These are phyloP conservation scores for Ceratocystis eucalypticola DNA, from an alignment of 2,329 filamentous ascomycete species.

Conservation along the genomic window DNA sequence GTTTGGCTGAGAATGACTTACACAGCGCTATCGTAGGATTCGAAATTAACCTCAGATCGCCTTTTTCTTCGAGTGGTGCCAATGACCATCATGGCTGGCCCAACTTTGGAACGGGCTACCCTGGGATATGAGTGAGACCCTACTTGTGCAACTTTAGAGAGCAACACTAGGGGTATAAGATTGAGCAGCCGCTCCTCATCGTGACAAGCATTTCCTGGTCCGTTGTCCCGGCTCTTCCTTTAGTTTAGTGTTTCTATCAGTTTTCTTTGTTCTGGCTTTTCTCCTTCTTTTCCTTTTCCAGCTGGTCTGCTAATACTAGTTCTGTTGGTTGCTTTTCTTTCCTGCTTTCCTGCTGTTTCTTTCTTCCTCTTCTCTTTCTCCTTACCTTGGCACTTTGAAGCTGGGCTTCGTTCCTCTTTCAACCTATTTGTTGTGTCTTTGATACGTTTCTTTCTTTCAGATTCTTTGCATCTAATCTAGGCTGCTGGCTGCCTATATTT, in stretches of 20 bases:
- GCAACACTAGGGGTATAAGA: background rate
- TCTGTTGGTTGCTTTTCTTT: background rate
- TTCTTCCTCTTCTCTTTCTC: background rate
- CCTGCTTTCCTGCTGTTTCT: background rate
- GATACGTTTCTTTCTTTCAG: background rate
- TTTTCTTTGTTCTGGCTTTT: background rate
- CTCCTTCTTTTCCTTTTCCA: background rate
- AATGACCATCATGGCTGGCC: background rate
- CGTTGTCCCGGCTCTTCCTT: background rate
- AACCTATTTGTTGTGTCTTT: conserved; percentile 5
- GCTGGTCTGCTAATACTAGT: background rate
- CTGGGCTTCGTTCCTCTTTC: background rate
- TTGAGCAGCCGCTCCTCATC: background rate
- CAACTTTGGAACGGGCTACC: background rate
- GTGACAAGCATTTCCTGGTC: background rate
- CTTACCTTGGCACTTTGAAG: background rate
- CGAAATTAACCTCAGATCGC: background rate
- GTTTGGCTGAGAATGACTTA: background rate
- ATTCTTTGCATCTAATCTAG: background rate
- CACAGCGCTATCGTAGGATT: background rate
- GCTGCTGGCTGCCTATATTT: background rate
- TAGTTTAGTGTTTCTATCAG: background rate
- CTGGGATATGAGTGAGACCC: background rate
- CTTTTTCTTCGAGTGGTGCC: background rate
- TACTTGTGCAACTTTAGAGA: background rate